Percentiles rank a stretch among this genome's conserved stretches.
phyloP scores from a whole-genome alignment of 2,329 filamentous ascomycete genomes.

The Ophioceras dolichostomum region DNA sequence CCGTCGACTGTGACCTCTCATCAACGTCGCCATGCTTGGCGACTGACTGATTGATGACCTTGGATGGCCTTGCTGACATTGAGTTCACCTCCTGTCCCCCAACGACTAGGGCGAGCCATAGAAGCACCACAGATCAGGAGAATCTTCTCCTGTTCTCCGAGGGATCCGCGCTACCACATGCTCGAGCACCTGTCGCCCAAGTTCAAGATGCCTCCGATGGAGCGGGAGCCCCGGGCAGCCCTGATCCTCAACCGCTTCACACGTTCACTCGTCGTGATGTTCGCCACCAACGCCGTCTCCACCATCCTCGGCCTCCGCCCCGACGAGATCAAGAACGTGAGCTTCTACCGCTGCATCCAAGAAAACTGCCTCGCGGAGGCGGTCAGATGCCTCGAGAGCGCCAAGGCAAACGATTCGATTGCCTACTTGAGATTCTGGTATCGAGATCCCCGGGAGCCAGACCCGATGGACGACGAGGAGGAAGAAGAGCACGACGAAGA shows the following conservation, averaged over 20 bases:
- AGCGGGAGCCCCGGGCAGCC: constrained; percentile 70
- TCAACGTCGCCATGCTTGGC: too few species aligned
- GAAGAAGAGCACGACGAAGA: constrained; percentile 33
- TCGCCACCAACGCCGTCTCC: constrained; percentile 64
- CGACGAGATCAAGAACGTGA: constrained; percentile 58
- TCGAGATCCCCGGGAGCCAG: constrained; percentile 47
- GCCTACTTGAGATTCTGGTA: constrained; percentile 82
- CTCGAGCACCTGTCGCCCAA: constrained; percentile 73
- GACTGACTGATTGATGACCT: constrained; percentile 5
- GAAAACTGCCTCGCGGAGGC: constrained; percentile 66
- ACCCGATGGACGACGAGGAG: constrained; percentile 26
- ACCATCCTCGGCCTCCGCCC: constrained; percentile 65
- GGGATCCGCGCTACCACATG: constrained; percentile 84
- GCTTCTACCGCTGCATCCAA: constrained; percentile 80
- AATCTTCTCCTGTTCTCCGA: constrained; percentile 68
- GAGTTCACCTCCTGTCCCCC: background rate
- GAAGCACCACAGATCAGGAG: constrained; percentile 69
- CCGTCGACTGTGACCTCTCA: background rate
- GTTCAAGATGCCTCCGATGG: constrained; percentile 51
- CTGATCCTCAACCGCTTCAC: constrained; percentile 82
- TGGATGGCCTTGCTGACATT: too few species aligned
- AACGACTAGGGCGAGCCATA: constrained; percentile 46
- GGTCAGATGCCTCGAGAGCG: constrained; percentile 67
- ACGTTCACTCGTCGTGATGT: constrained; percentile 72
- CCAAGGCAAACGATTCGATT: constrained; percentile 84